Percentiles rank a stretch among this genome's conserved stretches.
phyloP scores from a whole-genome alignment of 2,329 filamentous ascomycete genomes.

The Balansia obtecta region DNA sequence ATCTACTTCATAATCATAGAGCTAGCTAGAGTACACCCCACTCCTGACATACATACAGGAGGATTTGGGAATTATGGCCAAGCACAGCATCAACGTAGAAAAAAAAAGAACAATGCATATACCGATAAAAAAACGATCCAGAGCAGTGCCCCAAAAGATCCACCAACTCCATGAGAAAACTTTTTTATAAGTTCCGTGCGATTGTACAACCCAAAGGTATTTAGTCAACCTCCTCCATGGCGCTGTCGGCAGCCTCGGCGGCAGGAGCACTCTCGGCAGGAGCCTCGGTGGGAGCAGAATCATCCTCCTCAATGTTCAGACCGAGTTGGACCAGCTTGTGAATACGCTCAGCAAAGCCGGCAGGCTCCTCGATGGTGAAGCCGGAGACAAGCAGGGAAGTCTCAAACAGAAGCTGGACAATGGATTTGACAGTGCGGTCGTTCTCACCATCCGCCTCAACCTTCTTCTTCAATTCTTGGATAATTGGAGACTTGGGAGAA shows the following conservation, averaged over 20 bases:
- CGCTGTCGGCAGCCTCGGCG: constrained; percentile 66
- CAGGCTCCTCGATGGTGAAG: constrained; percentile 98
- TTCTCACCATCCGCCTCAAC: constrained; percentile 95
- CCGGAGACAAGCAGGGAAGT: constrained; percentile 96
- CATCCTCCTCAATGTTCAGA: constrained; percentile 91
- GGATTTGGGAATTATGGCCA: constrained; percentile 23
- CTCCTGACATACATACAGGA: constrained; percentile 8
- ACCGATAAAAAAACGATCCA: constrained; percentile 18
- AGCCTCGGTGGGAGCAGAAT: constrained; percentile 54
- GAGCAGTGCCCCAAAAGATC: constrained; percentile 20
- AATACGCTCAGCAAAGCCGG: constrained; percentile 95
- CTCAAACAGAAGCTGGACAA: constrained; percentile 97
- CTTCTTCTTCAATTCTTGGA: constrained; percentile 99
- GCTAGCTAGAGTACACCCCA: constrained; percentile 27
- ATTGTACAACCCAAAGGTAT: constrained; percentile 16
- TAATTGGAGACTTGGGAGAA: constrained; percentile 94
- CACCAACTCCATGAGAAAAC: constrained; percentile 29
- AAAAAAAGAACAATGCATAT: constrained; percentile 10
- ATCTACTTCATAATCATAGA: constrained; percentile 28
- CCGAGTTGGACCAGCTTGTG: constrained; percentile 99
- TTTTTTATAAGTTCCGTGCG: constrained; percentile 27
- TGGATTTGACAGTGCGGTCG: constrained; percentile 98
- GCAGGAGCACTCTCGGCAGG: constrained; percentile 42
- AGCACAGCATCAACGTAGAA: constrained; percentile 15
- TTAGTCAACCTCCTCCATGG: constrained; percentile 99